Evolutionary conservation across 805 yeast genomes (phyloP).

Genomic region (Candida silvicultrix): DNA sequence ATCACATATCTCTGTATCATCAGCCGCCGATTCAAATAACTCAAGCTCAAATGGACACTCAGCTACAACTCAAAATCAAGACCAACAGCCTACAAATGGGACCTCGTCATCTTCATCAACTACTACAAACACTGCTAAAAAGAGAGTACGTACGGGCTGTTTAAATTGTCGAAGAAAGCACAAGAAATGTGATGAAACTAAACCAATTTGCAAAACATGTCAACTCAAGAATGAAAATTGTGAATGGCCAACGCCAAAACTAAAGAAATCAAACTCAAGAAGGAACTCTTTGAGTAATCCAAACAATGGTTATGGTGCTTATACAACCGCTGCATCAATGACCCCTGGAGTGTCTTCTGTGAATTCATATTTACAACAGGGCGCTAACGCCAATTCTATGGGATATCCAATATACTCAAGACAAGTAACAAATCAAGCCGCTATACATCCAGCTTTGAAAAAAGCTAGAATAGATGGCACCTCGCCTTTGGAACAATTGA

Average conservation of each 20-base stretch:
- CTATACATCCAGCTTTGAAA: background rate
- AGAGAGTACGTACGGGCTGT: conserved; percentile 47
- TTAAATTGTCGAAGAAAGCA: conserved; percentile 58
- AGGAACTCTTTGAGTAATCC: background rate
- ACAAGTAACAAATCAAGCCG: background rate
- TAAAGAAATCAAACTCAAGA: conserved; percentile 1
- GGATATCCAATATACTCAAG: conserved; percentile 1
- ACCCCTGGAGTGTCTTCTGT: background rate
- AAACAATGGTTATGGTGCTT: background rate
- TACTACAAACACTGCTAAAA: conserved; percentile 1
- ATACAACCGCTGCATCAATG: background rate
- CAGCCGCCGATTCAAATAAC: background rate
- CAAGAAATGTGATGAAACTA: conserved; percentile 54
- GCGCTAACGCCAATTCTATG: background rate
- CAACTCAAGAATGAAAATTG: conserved; percentile 23
- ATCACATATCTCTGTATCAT: background rate
- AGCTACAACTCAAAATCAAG: background rate
- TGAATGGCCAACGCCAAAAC: conserved; percentile 12
- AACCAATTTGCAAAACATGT: conserved; percentile 37
- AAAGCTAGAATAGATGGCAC: background rate
- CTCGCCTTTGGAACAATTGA: background rate
- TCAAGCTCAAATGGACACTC: background rate
- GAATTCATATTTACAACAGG: background rate
- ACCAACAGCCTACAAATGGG: background rate
- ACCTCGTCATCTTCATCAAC: background rate